Base-by-base conservation (phyloP, 2,329 filamentous ascomycete genomes). In the Ascochyta lentis region DNA sequence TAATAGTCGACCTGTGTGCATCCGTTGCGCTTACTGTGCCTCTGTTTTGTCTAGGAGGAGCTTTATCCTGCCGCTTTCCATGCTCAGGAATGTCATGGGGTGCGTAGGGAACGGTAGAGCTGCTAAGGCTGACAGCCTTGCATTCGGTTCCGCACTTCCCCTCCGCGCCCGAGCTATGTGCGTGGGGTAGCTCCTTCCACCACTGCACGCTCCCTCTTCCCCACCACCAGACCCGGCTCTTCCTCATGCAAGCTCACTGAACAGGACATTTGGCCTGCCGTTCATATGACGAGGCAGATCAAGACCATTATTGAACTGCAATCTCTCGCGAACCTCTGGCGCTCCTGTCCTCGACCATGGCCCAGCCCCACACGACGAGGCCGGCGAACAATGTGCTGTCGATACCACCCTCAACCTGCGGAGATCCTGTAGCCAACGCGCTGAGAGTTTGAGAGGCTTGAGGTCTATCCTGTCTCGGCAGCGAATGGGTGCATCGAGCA, bases 131-230 rank as follows among this genome's bases (percentile, higher is more conserved):
- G 43, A 8, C 33, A 54, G 44, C 43, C 38, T 48, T 47, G 38
- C 35, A 41, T 42, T 48, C 33, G 31, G 44, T 24, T 15, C 29
- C 22, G 19, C 33, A 39, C 44, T 54, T 54, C 33, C 43, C 37
- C 43, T 38, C 24, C 24, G 48, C 40, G 24, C 23, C 40, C 16
- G 42, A 42, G 47, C 33, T 44, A n/a, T 35, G 35, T 43, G 35
- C 49, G 50, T 47, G 50, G 43, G 50, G 50, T 48, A 43, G 44
- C 50, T 54, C 50, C n/a, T 39, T 27, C 49, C 26, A 43, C 44
- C 31, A 43, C 39, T 43, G 33, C 39, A 48, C 31, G 13, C 43
- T 37, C 24, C 37, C 24, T 46, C 23, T 12, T 38, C 23, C 29
- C 34, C 31, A 27, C 26, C 50, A 38, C 37, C 24, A 9, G 4